Percentiles rank a stretch among this genome's conserved stretches.
phyloP scores from a whole-genome alignment of 805 yeast genomes.

The Komagataella pseudopastoris region DNA sequence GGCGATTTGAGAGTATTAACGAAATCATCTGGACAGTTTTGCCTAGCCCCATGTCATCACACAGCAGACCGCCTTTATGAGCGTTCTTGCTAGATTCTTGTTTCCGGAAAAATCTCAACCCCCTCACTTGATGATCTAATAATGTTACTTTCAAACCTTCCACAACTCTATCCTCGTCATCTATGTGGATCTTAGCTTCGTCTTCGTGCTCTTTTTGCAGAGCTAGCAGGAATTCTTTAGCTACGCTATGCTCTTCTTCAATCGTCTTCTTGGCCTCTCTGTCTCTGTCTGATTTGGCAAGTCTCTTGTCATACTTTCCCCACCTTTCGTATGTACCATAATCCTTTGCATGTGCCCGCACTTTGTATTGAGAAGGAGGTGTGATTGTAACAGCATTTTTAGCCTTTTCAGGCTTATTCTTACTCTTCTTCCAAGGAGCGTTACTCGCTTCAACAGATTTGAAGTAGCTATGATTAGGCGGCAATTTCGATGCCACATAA shows the following conservation, averaged over 20 bases:
- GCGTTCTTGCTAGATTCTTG: constrained; percentile 19
- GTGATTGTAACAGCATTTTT: neutral
- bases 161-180: constrained; percentile 11
- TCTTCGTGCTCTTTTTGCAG: constrained; percentile 1
- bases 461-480: neutral
- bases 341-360: neutral
- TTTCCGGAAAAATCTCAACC: constrained; percentile 24
- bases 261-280: neutral
- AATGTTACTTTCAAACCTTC: constrained; percentile 24
- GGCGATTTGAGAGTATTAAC: constrained; percentile 24
- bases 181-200: neutral
- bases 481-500: neutral
- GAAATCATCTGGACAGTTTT: constrained; percentile 74
- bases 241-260: constrained; percentile 1
- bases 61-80: constrained; percentile 46
- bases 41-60: constrained; percentile 89
- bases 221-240: constrained; percentile 1
- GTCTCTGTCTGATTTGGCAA: constrained; percentile 1
- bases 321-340: constrained; percentile 2
- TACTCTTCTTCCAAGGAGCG: neutral
- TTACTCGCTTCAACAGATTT: neutral
- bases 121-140: constrained; percentile 32
- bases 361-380: neutral
- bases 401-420: neutral
- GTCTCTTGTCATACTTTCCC: neutral